Evolutionary conservation across 176 grass and related monocot genomes (phyloP).

Genomic region (Oryza glumipatula): DNA sequence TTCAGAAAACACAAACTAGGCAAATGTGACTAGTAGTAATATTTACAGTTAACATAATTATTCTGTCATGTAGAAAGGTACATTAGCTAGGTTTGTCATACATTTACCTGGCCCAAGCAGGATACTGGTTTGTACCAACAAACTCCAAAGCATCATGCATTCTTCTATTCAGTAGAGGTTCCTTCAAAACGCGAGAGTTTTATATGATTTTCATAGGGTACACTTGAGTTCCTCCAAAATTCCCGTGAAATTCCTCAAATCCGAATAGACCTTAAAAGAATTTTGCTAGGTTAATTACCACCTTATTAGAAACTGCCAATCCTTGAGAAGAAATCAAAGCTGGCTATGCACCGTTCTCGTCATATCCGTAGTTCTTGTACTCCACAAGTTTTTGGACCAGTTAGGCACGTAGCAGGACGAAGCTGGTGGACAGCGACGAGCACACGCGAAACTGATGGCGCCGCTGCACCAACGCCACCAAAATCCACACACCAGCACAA

Average conservation of each 20-base stretch:
- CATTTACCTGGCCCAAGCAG: no score
- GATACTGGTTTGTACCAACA: no score
- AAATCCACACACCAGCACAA: not conserved
- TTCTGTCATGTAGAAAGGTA: not conserved
- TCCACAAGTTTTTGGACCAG: not conserved
- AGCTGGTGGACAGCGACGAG: not conserved
- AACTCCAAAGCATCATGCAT: no score
- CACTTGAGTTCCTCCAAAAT: no score
- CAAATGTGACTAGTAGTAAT: not conserved
- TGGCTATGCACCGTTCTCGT: not conserved
- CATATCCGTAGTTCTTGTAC: not conserved
- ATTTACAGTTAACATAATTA: not conserved
- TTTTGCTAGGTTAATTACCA: not conserved
- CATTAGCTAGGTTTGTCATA: not conserved
- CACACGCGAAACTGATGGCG: conserved; percentile 3
- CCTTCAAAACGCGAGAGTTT: no score
- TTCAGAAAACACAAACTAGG: not conserved
- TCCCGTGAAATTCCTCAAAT: no score
- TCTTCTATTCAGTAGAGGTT: no score
- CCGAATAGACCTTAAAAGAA: not conserved
- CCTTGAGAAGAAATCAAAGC: conserved; percentile 16
- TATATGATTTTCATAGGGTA: no score
- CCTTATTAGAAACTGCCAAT: not conserved
- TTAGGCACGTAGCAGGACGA: not conserved
- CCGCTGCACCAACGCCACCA: not conserved